Percentiles rank a stretch among this genome's conserved stretches.
These are phyloP conservation scores for Hymenoscyphus occultus DNA, from an alignment of 2,329 filamentous ascomycete genomes.

Conservation along the genomic window DNA sequence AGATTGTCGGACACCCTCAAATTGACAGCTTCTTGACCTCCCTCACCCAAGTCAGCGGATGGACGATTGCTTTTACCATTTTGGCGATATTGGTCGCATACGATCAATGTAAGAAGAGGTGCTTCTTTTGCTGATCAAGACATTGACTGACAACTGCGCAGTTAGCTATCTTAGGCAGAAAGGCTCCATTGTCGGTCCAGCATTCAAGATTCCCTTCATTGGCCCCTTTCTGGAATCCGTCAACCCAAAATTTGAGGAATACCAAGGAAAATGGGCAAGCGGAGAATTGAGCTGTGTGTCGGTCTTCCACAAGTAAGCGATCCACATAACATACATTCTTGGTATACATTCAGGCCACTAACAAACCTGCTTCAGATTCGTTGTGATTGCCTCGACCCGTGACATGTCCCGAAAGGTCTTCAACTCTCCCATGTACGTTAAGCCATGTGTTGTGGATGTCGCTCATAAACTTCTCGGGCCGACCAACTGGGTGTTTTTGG, in stretches of 20 bases:
- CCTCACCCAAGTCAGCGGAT: conserved; percentile 44
- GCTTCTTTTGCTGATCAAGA: background rate
- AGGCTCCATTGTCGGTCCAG: conserved; percentile 70
- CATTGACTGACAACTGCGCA: conserved; percentile 38
- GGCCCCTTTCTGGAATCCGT: conserved; percentile 94
- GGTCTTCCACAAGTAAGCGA: conserved; percentile 94
- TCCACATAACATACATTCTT: background rate
- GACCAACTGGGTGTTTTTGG: conserved; percentile 96
- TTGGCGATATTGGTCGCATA: conserved; percentile 73
- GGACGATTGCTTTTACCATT: conserved; percentile 67
- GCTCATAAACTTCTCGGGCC: conserved; percentile 89
- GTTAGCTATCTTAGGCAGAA: conserved; percentile 74
- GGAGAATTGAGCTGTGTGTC: conserved; percentile 94
- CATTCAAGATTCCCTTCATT: conserved; percentile 80
- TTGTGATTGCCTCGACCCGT: conserved; percentile 91
- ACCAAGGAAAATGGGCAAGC: conserved; percentile 88
- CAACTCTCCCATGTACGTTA: conserved; percentile 88
- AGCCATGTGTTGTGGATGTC: conserved; percentile 93
- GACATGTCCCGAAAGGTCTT: conserved; percentile 96
- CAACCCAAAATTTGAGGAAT: conserved; percentile 87
- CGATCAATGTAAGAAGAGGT: conserved; percentile 72
- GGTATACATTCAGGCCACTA: background rate
- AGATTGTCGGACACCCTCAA: conserved; percentile 28
- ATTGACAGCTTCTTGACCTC: conserved; percentile 27
- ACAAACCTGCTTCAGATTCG: conserved; percentile 62